Conservation (phyloP, 2,329 filamentous ascomycete genomes). For the Domatiomyces catenatus region DNA sequence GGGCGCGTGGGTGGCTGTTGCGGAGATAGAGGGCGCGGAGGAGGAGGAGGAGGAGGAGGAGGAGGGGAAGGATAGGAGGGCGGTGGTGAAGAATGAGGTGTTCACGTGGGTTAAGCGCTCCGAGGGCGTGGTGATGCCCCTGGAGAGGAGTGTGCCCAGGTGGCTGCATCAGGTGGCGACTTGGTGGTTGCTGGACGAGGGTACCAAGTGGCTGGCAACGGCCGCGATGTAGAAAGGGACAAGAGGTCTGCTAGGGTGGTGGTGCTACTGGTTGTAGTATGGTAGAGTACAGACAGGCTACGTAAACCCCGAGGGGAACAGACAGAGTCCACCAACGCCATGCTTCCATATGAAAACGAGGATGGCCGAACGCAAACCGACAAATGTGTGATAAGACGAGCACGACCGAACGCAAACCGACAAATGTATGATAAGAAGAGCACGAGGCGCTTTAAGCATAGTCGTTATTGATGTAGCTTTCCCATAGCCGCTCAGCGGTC, state of each 20-base stretch:
- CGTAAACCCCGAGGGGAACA: neutral
- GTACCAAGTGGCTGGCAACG: neutral
- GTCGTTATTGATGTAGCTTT: neutral
- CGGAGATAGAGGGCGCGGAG: neutral
- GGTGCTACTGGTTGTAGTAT: neutral
- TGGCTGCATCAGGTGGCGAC: neutral
- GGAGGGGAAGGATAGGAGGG: neutral
- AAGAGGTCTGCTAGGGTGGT: neutral
- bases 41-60: neutral
- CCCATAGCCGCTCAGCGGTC: neutral
- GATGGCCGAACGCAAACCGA: neutral
- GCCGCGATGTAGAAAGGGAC: neutral
- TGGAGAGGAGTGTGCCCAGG: constrained; percentile 2
- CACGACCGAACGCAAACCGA: neutral
- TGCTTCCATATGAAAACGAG: neutral
- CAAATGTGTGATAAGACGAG: too few species aligned
- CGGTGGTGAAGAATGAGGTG: neutral
- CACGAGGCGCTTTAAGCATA: neutral
- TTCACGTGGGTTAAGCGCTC: constrained; percentile 1
- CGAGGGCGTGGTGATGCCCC: constrained; percentile 2
- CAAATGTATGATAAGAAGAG: neutral
- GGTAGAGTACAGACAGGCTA: neutral
- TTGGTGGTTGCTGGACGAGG: neutral
- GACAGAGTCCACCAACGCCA: neutral
- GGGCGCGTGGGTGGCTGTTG: neutral